Percentiles rank a stretch among this genome's conserved stretches.
Evolutionary conservation across 352 stramenopile species (phyloP).

Genomic region (Halophytophthora batemanensis): DNA sequence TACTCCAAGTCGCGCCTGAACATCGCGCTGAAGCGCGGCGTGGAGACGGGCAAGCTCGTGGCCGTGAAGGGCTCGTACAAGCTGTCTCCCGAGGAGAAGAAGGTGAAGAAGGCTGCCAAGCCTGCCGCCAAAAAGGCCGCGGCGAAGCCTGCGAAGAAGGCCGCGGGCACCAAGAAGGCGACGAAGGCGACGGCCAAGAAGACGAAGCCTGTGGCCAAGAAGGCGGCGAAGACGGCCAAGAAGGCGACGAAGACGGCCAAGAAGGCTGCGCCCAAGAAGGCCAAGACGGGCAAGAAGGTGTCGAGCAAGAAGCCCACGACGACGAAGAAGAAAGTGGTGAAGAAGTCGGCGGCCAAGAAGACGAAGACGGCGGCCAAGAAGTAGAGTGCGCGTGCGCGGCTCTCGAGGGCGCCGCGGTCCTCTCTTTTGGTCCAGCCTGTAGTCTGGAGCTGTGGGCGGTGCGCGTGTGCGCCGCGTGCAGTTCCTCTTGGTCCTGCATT

Average conservation of each 20-base stretch:
- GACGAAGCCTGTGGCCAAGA: slow-evolving; percentile 74
- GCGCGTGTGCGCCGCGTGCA: too few relatives aligned
- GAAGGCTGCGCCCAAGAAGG: slow-evolving; percentile 29
- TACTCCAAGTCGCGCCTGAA: slow-evolving; percentile 84
- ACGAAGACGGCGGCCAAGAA: slow-evolving; percentile 36
- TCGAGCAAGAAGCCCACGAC: slow-evolving; percentile 48
- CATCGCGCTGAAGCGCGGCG: slow-evolving; percentile 89
- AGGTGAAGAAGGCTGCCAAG: slow-evolving; percentile 50
- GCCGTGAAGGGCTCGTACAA: slow-evolving; percentile 95
- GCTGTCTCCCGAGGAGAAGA: slow-evolving; percentile 90
- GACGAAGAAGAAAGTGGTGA: slow-evolving; percentile 63
- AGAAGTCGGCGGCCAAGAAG: slow-evolving; percentile 72
- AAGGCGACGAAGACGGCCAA: slow-evolving; percentile 23
- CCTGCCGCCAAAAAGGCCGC: slow-evolving; percentile 28
- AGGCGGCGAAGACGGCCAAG: slow-evolving; percentile 62
- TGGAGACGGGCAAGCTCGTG: slow-evolving; percentile 87
- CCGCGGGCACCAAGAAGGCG: slow-evolving; percentile 30
- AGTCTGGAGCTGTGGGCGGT: too few relatives aligned
- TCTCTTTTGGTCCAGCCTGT: too few relatives aligned
- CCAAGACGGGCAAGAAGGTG: slow-evolving; percentile 36
- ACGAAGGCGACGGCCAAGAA: slow-evolving; percentile 21
- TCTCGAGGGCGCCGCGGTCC: too few relatives aligned
- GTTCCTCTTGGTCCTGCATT: not conserved
- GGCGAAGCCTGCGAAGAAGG: slow-evolving; percentile 39
- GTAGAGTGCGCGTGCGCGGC: slow-evolving; percentile 12